Evolutionary conservation across 768 basidiomycete species (phyloP).

Genomic region (Suillus tomentosus): DNA sequence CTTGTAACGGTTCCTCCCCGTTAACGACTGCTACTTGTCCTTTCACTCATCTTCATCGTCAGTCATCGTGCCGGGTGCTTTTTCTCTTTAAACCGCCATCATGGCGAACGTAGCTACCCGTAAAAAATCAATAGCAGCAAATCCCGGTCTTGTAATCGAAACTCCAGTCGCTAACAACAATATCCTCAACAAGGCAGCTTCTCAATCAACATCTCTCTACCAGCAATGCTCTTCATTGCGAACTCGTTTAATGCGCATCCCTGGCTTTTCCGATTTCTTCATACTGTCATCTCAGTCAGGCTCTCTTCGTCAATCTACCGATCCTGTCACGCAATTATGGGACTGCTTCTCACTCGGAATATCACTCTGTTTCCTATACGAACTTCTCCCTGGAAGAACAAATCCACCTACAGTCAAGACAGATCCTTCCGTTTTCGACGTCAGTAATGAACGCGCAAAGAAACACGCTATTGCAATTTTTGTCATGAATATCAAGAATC

Average conservation of each 20-base stretch:
- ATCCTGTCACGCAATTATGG: constrained; percentile 95
- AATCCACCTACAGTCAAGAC: constrained; percentile 54
- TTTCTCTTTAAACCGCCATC: constrained; percentile 22
- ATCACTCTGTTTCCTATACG: constrained; percentile 94
- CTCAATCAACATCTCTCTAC: constrained; percentile 85
- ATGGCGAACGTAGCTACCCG: constrained; percentile 64
- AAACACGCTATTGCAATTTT: constrained; percentile 92
- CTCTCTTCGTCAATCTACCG: constrained; percentile 72
- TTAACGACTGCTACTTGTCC: constrained; percentile 12
- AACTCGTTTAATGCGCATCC: constrained; percentile 75
- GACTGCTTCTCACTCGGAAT: constrained; percentile 91
- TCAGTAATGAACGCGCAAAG: constrained; percentile 78
- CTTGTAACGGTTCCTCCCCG: constrained; percentile 12
- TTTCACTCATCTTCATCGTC: not conserved
- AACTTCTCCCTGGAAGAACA: constrained; percentile 63
- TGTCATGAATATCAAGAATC: constrained; percentile 80
- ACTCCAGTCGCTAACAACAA: constrained; percentile 78
- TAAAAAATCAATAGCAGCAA: constrained; percentile 78
- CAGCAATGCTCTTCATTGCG: constrained; percentile 86
- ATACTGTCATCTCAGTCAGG: constrained; percentile 56
- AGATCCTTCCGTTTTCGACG: constrained; percentile 62
- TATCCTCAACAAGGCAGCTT: constrained; percentile 90
- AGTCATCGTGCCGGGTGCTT: constrained; percentile 4
- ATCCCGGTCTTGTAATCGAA: constrained; percentile 67
- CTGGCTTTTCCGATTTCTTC: constrained; percentile 72